Conservation (phyloP, 2,329 filamentous ascomycete species). For the Raffaelea ambrosiae region DNA sequence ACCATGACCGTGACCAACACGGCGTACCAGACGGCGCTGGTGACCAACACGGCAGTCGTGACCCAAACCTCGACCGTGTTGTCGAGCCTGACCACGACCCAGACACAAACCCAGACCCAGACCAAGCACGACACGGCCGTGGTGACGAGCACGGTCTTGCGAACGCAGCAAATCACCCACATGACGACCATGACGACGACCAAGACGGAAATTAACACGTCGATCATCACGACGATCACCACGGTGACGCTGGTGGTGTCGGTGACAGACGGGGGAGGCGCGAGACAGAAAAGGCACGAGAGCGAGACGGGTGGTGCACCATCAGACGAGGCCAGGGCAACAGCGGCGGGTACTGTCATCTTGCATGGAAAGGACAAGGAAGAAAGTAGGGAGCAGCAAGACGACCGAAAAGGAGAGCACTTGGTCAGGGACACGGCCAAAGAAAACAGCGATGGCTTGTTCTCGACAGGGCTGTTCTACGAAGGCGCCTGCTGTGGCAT, state of each 20-base stretch:
- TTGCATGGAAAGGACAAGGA: no score
- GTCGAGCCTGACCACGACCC: neutral
- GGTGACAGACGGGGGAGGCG: neutral
- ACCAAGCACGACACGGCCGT: neutral
- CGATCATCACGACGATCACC: slow-evolving; percentile 9
- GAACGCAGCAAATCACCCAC: neutral
- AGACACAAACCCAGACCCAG: neutral
- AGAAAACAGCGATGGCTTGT: no score
- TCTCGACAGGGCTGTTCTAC: no score
- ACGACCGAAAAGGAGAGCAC: no score
- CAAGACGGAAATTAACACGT: slow-evolving; percentile 5
- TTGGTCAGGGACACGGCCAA: no score
- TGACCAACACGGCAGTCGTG: neutral
- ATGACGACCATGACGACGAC: slow-evolving; percentile 5
- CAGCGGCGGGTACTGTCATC: no score
- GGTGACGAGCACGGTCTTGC: slow-evolving; percentile 2
- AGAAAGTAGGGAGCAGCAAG: no score
- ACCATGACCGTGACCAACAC: neutral
- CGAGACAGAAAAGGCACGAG: no score
- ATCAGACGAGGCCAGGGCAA: no score
- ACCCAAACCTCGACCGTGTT: neutral
- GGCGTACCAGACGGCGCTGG: neutral
- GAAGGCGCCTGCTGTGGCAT: no score
- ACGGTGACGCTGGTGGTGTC: slow-evolving; percentile 7
- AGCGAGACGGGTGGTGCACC: no score